Conservation (phyloP, 192 early-diverging fungal genomes). For the Linnemannia elongata region DNA sequence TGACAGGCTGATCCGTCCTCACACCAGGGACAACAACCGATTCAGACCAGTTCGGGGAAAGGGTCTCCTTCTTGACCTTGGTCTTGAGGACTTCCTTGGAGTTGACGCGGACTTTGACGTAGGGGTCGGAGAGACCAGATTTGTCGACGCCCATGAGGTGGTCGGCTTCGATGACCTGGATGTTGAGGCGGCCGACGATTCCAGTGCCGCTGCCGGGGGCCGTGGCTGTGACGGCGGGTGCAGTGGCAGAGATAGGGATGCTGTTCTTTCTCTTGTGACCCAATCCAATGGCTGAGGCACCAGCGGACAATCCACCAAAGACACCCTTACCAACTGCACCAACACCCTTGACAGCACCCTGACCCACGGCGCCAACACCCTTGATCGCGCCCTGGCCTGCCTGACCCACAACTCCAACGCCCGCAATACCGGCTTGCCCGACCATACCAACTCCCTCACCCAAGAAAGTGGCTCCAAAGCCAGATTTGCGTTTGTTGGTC, state of each 20-base stretch:
- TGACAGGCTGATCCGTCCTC: conserved; percentile 12
- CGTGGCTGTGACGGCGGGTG: conserved; percentile 11
- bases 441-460: conserved; percentile 70
- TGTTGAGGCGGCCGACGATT: conserved; percentile 26
- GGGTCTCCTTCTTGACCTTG: conserved; percentile 71
- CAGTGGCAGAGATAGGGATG: conserved; percentile 42
- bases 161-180: conserved; percentile 56
- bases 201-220: conserved; percentile 22
- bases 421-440: conserved; percentile 49
- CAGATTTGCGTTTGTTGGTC: conserved; percentile 30
- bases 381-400: conserved; percentile 22
- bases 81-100: conserved; percentile 74
- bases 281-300: conserved; percentile 31
- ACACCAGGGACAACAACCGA: conserved; percentile 20
- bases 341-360: conserved; percentile 25
- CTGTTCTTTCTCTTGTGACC: conserved; percentile 27
- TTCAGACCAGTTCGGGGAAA: conserved; percentile 71
- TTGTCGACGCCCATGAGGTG: conserved; percentile 58
- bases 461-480: conserved; percentile 69
- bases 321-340: conserved; percentile 45
- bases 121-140: conserved; percentile 71
- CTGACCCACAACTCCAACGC: not conserved
- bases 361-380: conserved; percentile 40
- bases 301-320: conserved; percentile 23
- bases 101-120: conserved; percentile 68